These are phyloP conservation scores for Ascochyta rabiei DNA, from an alignment of 2,329 filamentous ascomycete species.

Conservation along the genomic window DNA sequence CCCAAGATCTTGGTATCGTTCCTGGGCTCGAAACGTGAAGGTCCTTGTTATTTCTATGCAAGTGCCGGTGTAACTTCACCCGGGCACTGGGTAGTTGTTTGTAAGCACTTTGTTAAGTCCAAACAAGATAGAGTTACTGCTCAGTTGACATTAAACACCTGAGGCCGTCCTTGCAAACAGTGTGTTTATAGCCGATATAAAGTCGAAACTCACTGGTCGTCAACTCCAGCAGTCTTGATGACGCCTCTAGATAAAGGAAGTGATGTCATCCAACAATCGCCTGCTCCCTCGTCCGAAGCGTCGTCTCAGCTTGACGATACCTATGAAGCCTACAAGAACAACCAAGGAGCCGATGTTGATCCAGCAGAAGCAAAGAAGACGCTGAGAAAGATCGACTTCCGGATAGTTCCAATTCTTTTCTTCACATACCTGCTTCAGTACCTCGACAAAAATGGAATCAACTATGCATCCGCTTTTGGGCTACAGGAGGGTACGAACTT, in stretches of 20 bases:
- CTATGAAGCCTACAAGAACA: conserved; percentile 41
- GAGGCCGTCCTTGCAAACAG: too few species aligned
- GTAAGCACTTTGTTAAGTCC: background rate
- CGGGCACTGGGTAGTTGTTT: background rate
- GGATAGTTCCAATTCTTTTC: conserved; percentile 42
- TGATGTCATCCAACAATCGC: conserved; percentile 26
- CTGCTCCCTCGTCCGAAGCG: conserved; percentile 22
- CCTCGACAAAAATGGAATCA: conserved; percentile 56
- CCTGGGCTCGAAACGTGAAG: conserved; percentile 1
- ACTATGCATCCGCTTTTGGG: conserved; percentile 59
- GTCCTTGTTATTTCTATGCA: conserved; percentile 6
- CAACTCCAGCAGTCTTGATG: conserved; percentile 8
- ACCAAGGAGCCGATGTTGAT: conserved; percentile 24
- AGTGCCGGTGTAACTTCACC: conserved; percentile 1
- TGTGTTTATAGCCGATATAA: too few species aligned
- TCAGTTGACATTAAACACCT: background rate
- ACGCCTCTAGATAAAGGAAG: conserved; percentile 20
- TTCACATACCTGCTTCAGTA: conserved; percentile 50
- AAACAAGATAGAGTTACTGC: background rate
- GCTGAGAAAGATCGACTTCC: conserved; percentile 38
- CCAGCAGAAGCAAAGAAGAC: conserved; percentile 36
- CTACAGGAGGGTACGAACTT: conserved; percentile 56
- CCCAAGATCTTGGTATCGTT: conserved; percentile 13
- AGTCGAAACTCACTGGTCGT: background rate
- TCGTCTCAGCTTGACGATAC: conserved; percentile 40